phyloP scores from a whole-genome alignment of 2,329 filamentous ascomycete species.

The Botrytis pseudocinerea region DNA sequence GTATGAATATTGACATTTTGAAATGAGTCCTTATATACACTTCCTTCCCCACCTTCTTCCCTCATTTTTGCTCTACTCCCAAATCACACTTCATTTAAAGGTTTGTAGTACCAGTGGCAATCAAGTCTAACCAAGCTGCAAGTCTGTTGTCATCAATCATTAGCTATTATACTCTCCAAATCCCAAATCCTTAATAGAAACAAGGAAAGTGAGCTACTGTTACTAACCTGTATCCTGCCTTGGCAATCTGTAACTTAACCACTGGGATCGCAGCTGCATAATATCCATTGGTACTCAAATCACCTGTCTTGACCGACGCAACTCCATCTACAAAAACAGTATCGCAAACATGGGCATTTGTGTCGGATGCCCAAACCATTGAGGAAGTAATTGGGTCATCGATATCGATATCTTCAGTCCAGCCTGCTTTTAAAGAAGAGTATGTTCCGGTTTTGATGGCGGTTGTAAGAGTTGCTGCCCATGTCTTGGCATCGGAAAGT shows the following conservation, averaged over 20 bases:
- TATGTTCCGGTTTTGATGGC: constrained; percentile 61
- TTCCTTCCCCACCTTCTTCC: background rate
- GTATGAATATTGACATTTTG: background rate
- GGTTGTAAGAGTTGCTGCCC: constrained; percentile 56
- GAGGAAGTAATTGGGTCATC: constrained; percentile 40
- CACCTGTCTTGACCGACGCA: constrained; percentile 55
- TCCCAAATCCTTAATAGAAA: background rate
- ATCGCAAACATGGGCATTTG: constrained; percentile 62
- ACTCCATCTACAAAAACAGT: constrained; percentile 62
- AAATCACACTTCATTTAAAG: background rate
- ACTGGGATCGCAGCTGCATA: constrained; percentile 61
- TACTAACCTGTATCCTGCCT: constrained; percentile 59
- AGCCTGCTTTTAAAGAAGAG: constrained; percentile 26
- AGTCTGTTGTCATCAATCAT: constrained; percentile 40
- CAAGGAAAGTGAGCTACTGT: background rate
- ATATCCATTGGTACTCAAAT: constrained; percentile 59
- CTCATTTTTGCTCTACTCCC: background rate
- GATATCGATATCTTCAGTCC: constrained; percentile 31
- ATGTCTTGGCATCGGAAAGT: constrained; percentile 52
- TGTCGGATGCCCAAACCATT: constrained; percentile 64
- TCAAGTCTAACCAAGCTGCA: constrained; percentile 67
- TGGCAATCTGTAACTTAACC: constrained; percentile 65
- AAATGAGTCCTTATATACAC: background rate
- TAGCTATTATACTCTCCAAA: background rate
- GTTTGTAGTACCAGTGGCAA: constrained; percentile 44